Percentiles rank a stretch among this genome's conserved stretches.
phyloP scores from a whole-genome alignment of 495 filamentous ascomycete species.

The Aspergillus sclerotiicarbonarius region DNA sequence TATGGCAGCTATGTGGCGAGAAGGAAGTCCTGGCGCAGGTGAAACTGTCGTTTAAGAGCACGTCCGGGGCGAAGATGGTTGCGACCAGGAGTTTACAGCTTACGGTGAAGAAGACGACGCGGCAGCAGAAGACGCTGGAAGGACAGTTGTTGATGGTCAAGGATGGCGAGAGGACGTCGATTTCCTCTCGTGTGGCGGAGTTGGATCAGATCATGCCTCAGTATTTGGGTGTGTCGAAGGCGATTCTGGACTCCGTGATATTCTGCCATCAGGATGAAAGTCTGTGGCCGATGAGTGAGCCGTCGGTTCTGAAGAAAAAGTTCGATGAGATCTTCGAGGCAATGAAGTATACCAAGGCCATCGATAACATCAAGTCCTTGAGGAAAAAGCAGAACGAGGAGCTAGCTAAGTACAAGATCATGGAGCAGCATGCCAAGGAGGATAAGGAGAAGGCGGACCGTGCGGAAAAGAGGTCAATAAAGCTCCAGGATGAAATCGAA shows the following conservation, averaged over 20 bases:
- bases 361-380: slow-evolving; percentile 85
- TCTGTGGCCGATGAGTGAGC: slow-evolving; percentile 95
- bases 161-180: slow-evolving; percentile 73
- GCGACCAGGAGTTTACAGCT: slow-evolving; percentile 79
- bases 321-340: slow-evolving; percentile 99
- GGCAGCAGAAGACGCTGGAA: slow-evolving; percentile 77
- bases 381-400: slow-evolving; percentile 80
- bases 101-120: slow-evolving; percentile 75
- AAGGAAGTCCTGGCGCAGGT: slow-evolving; percentile 90
- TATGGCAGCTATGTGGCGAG: slow-evolving; percentile 69
- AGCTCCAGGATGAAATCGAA: slow-evolving; percentile 74
- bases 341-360: slow-evolving; percentile 92
- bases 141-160: slow-evolving; percentile 69
- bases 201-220: slow-evolving; percentile 81
- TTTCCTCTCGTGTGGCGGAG: slow-evolving; percentile 76
- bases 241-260: slow-evolving; percentile 89
- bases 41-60: slow-evolving; percentile 79
- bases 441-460: slow-evolving; percentile 83
- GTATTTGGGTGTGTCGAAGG: slow-evolving; percentile 85
- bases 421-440: slow-evolving; percentile 73
- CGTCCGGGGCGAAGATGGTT: slow-evolving; percentile 72
- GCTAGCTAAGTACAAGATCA: slow-evolving; percentile 64
- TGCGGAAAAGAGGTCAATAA: slow-evolving; percentile 59
- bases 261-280: slow-evolving; percentile 99
- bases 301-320: slow-evolving; percentile 76